Evolutionary conservation across 805 yeast genomes (phyloP).

Genomic region (Candida suzukii): DNA sequence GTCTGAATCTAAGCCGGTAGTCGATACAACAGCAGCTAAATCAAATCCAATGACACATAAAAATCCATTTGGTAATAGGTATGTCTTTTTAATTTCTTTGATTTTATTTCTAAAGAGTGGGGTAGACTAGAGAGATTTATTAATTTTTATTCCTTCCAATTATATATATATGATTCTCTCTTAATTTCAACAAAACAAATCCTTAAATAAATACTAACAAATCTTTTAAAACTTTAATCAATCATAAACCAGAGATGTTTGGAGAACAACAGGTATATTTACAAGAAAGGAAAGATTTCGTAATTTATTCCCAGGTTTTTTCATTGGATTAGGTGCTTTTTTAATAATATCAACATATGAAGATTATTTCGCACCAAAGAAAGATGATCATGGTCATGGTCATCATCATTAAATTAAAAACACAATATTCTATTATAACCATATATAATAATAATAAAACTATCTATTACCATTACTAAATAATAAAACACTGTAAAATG

Average conservation of each 20-base stretch:
- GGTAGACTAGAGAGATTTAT: too few species aligned
- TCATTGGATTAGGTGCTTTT: constrained; percentile 73
- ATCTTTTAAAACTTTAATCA: too few species aligned
- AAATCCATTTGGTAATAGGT: neutral
- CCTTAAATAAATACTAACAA: neutral
- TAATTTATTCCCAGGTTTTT: constrained; percentile 74
- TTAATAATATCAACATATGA: constrained; percentile 58
- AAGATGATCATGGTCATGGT: neutral
- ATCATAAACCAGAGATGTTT: constrained; percentile 55
- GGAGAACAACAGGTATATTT: constrained; percentile 85
- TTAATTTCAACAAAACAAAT: too few species aligned
- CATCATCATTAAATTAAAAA: neutral
- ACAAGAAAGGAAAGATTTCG: constrained; percentile 61
- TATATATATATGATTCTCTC: too few species aligned
- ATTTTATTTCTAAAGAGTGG: neutral
- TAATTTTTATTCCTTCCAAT: too few species aligned
- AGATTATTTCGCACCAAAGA: constrained; percentile 33
- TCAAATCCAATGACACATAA: neutral
- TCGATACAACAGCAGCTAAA: neutral
- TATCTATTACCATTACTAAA: too few species aligned
- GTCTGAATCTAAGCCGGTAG: neutral
- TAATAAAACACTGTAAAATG: too few species aligned
- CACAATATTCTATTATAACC: too few species aligned
- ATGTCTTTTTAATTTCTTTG: neutral
- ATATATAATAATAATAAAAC: too few species aligned